Percentiles rank a stretch among this genome's conserved stretches.
These are phyloP conservation scores for Xylaria nigripes DNA, from an alignment of 495 filamentous ascomycete genomes.

Conservation along the genomic window DNA sequence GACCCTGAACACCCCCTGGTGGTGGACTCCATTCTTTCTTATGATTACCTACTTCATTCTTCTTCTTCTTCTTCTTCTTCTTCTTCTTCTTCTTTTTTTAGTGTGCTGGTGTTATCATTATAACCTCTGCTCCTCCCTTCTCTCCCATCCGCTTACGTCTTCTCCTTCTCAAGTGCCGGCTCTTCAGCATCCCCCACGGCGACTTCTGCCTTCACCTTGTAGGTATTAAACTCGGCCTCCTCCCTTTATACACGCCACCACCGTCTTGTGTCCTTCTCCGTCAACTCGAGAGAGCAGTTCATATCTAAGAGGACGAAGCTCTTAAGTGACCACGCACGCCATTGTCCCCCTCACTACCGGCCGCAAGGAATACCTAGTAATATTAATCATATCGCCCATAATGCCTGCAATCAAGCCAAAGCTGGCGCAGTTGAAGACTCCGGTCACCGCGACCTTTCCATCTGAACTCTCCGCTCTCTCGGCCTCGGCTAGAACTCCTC, in stretches of 20 bases:
- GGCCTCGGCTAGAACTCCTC: constrained; percentile 39
- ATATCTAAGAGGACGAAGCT: constrained; percentile 1
- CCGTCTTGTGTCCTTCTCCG: constrained; percentile 8
- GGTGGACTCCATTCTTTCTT: too few relatives aligned
- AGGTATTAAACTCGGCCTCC: constrained; percentile 15
- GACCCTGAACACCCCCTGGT: constrained; percentile 12
- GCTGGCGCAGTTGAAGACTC: constrained; percentile 68
- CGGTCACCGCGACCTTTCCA: constrained; percentile 66
- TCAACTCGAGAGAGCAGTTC: constrained; percentile 32
- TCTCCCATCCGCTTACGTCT: constrained; percentile 20
- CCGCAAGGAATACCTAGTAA: constrained; percentile 7
- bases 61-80: background rate
- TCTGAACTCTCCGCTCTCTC: constrained; percentile 57
- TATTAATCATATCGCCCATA: constrained; percentile 28
- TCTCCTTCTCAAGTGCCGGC: constrained; percentile 25
- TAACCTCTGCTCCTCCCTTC: constrained; percentile 14
- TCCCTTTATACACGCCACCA: background rate
- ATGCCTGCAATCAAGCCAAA: constrained; percentile 53
- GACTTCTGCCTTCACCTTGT: constrained; percentile 34
- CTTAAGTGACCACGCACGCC: constrained; percentile 3
- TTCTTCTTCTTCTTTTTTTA: background rate
- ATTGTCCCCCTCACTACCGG: constrained; percentile 15
- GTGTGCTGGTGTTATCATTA: background rate
- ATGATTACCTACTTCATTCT: too few relatives aligned
- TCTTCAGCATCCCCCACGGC: constrained; percentile 28